Evolutionary conservation across 441 rosid genomes (phyloP).

Genomic region (Viola pubescens): DNA sequence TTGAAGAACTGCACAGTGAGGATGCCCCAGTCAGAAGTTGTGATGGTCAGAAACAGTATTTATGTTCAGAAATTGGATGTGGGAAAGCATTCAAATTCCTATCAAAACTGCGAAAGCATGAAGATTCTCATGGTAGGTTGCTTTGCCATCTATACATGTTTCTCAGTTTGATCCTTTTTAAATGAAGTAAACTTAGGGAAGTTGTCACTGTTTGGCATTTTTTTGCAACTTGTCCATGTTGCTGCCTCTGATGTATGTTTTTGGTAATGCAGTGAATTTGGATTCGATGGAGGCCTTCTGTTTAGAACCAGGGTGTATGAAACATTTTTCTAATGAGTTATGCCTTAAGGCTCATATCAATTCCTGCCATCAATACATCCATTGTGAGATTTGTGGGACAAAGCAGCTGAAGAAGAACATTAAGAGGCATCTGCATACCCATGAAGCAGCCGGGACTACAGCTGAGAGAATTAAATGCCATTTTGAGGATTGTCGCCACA

Average conservation of each 20-base stretch:
- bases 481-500: slow-evolving; percentile 40
- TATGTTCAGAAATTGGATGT: slow-evolving; percentile 65
- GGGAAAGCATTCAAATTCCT: slow-evolving; percentile 62
- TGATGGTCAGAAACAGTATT: slow-evolving; percentile 26
- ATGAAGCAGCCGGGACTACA: slow-evolving; percentile 31
- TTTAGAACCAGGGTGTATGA: slow-evolving; percentile 59
- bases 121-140: slow-evolving; percentile 58
- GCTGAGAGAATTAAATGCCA: slow-evolving; percentile 44
- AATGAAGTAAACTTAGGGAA: neutral
- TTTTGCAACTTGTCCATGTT: neutral
- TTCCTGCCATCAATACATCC: slow-evolving; percentile 46
- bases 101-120: slow-evolving; percentile 53
- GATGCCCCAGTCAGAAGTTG: slow-evolving; percentile 9
- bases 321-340: slow-evolving; percentile 56
- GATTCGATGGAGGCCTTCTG: slow-evolving; percentile 65
- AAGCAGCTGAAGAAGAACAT: slow-evolving; percentile 66
- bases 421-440: slow-evolving; percentile 58
- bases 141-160: neutral
- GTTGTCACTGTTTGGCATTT: neutral
- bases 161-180: neutral
- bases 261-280: slow-evolving; percentile 44
- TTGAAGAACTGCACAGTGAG: slow-evolving; percentile 35
- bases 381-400: slow-evolving; percentile 56
- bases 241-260: slow-evolving; percentile 8
- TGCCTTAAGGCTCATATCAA: slow-evolving; percentile 59